phyloP scores from a whole-genome alignment of 2,329 filamentous ascomycete species.

The Claviceps pusilla region DNA sequence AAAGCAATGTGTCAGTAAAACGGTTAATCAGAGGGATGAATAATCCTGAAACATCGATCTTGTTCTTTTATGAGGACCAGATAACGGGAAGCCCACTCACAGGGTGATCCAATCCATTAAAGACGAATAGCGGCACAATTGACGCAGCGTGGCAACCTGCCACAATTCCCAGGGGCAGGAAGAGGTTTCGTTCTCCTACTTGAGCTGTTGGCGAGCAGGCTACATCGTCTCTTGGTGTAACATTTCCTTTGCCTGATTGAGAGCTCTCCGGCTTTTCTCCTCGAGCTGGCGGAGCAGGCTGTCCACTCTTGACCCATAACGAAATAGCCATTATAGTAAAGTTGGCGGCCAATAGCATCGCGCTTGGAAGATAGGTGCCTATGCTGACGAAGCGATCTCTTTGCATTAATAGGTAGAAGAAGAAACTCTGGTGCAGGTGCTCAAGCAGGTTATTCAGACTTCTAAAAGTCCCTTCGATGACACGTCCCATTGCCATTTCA shows the following conservation, averaged over 20 bases:
- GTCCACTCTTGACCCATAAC: constrained; percentile 83
- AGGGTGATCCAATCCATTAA: constrained; percentile 55
- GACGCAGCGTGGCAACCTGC: constrained; percentile 60
- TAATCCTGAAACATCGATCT: not conserved
- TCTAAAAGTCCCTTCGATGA: constrained; percentile 79
- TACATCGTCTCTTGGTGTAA: constrained; percentile 19
- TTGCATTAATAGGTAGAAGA: constrained; percentile 93
- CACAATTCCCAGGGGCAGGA: constrained; percentile 61
- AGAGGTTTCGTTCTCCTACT: constrained; percentile 47
- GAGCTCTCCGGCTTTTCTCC: not conserved
- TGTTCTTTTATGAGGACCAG: not conserved
- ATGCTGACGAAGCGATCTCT: constrained; percentile 91
- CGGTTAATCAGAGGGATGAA: not conserved
- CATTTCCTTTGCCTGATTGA: not conserved
- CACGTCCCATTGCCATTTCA: constrained; percentile 85
- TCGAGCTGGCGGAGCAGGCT: constrained; percentile 12
- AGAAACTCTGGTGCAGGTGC: constrained; percentile 96
- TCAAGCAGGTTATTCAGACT: constrained; percentile 94
- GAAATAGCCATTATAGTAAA: constrained; percentile 92
- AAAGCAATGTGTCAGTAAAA: not conserved
- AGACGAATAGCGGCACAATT: constrained; percentile 67
- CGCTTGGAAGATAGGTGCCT: constrained; percentile 88
- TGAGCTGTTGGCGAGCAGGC: not conserved
- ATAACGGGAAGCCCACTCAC: constrained; percentile 31
- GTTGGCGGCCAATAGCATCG: constrained; percentile 90